Percentiles rank a stretch among this genome's conserved stretches.
Conservation (phyloP, 495 filamentous ascomycete genomes). For the Staphylotrichum longicolle region DNA sequence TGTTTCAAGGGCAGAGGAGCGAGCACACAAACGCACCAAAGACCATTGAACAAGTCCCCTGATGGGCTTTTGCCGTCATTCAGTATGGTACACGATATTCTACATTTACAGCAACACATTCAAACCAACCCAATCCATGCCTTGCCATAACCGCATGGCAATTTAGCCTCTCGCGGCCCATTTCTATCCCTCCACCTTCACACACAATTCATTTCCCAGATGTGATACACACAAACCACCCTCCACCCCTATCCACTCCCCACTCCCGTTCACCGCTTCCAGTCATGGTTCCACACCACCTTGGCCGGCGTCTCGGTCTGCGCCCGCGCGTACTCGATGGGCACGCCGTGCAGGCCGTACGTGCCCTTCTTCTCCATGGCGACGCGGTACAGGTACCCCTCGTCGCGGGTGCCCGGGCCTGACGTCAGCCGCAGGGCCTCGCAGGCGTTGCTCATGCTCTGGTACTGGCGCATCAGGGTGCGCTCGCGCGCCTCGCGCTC, state of each 20-base stretch:
- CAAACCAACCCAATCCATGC: not conserved
- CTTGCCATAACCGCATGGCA: not conserved
- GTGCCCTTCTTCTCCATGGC: constrained; percentile 83
- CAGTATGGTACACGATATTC: constrained; percentile 15
- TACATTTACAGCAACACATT: constrained; percentile 2
- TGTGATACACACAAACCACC: not conserved
- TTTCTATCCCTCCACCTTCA: not conserved
- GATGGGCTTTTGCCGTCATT: not conserved
- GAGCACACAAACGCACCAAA: not conserved
- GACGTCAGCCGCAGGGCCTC: constrained; percentile 73
- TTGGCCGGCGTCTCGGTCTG: constrained; percentile 74
- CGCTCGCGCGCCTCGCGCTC: constrained; percentile 57
- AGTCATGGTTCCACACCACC: constrained; percentile 76
- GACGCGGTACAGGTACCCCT: constrained; percentile 75
- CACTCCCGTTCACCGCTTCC: constrained; percentile 44
- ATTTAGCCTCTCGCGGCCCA: not conserved
- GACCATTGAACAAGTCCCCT: not conserved
- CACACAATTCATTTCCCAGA: too few species aligned
- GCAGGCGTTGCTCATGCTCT: constrained; percentile 74
- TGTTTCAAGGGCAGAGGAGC: not conserved
- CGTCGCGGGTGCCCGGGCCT: constrained; percentile 57
- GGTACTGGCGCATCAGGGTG: constrained; percentile 68
- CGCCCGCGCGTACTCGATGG: constrained; percentile 81
- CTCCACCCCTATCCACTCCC: not conserved
- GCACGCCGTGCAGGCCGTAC: constrained; percentile 61